Conservation (phyloP, 2,329 filamentous ascomycete species). For the Beauveria scarabaeidicola region DNA sequence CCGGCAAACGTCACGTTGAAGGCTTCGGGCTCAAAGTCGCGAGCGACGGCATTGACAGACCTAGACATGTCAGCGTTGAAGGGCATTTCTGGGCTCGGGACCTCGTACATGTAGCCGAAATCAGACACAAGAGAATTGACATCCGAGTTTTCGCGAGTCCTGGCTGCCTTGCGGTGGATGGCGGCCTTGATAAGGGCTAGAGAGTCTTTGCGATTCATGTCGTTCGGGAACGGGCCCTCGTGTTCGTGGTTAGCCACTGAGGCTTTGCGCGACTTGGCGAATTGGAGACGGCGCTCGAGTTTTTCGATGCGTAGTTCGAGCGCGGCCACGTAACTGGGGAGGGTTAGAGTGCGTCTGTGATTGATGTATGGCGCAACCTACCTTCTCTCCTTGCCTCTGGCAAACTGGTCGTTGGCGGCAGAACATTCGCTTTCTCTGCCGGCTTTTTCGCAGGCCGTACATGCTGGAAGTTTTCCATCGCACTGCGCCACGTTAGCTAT, state of each 20-base stretch:
- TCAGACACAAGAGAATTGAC: constrained; percentile 90
- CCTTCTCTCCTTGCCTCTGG: constrained; percentile 89
- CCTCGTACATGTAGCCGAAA: constrained; percentile 74
- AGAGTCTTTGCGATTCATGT: constrained; percentile 54
- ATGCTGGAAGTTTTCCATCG: constrained; percentile 90
- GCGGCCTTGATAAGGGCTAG: constrained; percentile 52
- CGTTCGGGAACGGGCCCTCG: constrained; percentile 32
- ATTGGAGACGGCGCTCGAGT: constrained; percentile 68
- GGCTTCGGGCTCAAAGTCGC: constrained; percentile 84
- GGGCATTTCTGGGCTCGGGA: too few species aligned
- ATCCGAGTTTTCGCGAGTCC: constrained; percentile 66
- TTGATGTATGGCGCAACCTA: constrained; percentile 19
- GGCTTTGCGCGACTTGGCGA: constrained; percentile 61
- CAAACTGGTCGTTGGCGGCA: constrained; percentile 91
- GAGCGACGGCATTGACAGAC: constrained; percentile 86
- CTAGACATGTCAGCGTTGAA: constrained; percentile 34
- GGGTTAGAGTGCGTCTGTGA: constrained; percentile 11
- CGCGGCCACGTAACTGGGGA: constrained; percentile 73
- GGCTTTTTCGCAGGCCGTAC: constrained; percentile 88
- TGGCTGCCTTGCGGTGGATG: constrained; percentile 56
- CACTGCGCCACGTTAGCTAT: constrained; percentile 43
- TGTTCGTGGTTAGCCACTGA: constrained; percentile 59
- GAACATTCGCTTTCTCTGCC: constrained; percentile 83
- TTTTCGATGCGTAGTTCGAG: constrained; percentile 87
- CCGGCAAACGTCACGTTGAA: constrained; percentile 89